Evolutionary conservation across 1,284 basidiomycete genomes (phyloP).

Genomic region (Schizophyllum commune): DNA sequence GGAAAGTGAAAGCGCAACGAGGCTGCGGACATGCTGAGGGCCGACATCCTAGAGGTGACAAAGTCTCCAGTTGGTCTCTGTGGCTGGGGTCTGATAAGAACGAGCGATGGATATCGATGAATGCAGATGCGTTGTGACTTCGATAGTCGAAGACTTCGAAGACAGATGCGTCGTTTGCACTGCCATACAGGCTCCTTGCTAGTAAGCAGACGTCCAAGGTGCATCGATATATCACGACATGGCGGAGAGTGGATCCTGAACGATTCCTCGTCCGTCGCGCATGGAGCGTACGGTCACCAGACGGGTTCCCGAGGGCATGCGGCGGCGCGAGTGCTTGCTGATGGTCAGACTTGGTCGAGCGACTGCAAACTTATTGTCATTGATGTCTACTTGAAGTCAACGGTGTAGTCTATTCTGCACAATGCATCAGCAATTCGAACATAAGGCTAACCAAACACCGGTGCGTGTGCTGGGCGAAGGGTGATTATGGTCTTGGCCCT

Average conservation of each 20-base stretch:
- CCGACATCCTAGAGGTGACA: neutral
- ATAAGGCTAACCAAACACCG: no score
- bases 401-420: no score
- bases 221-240: no score
- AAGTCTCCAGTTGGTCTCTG: neutral
- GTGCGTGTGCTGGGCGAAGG: no score
- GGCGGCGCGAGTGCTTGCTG: neutral
- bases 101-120: neutral
- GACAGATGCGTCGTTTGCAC: neutral
- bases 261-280: neutral
- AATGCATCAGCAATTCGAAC: no score
- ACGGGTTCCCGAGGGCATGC: neutral
- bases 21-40: neutral
- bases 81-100: neutral
- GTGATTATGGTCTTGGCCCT: no score
- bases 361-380: no score
- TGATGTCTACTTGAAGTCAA: no score
- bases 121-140: neutral
- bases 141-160: neutral
- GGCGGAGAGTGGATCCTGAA: neutral
- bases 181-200: neutral
- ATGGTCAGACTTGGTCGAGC: neutral
- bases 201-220: no score
- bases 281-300: neutral
- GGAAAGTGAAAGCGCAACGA: neutral